These are phyloP conservation scores for Neoboletus subvelutipes DNA, from an alignment of 768 basidiomycete genomes.

Conservation along the genomic window DNA sequence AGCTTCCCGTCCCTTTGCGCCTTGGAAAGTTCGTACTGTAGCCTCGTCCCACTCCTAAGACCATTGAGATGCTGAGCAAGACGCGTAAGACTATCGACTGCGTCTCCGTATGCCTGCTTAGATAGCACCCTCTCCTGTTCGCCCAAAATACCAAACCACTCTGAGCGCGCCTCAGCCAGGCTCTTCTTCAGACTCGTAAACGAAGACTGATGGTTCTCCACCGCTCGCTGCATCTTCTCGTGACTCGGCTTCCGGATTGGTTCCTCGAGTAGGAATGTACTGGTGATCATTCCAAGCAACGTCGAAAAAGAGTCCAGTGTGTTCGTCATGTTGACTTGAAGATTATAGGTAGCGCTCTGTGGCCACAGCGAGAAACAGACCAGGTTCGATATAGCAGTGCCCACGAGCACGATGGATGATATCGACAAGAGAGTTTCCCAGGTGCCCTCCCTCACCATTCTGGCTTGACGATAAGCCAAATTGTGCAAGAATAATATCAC, in stretches of 20 bases:
- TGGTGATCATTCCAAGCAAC: slow-evolving; percentile 75
- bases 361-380: slow-evolving; percentile 86
- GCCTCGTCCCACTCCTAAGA: slow-evolving; percentile 73
- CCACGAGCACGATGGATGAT: slow-evolving; percentile 73
- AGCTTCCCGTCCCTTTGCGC: slow-evolving; percentile 51
- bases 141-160: slow-evolving; percentile 51
- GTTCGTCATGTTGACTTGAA: slow-evolving; percentile 82
- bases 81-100: slow-evolving; percentile 81
- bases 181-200: slow-evolving; percentile 89
- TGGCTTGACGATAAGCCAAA: slow-evolving; percentile 28
- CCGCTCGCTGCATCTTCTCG: slow-evolving; percentile 72
- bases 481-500: background rate
- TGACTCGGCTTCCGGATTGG: slow-evolving; percentile 54
- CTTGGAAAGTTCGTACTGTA: slow-evolving; percentile 81
- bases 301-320: slow-evolving; percentile 89
- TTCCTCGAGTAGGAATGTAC: slow-evolving; percentile 82
- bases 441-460: slow-evolving; percentile 89
- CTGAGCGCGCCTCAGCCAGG: slow-evolving; percentile 83
- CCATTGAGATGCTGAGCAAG: slow-evolving; percentile 95
- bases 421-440: slow-evolving; percentile 70
- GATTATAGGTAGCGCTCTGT: slow-evolving; percentile 75
- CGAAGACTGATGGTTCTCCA: slow-evolving; percentile 81
- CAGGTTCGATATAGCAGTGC: slow-evolving; percentile 74
- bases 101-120: slow-evolving; percentile 75
- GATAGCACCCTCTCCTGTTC: slow-evolving; percentile 28